Evolutionary conservation across 495 filamentous ascomycete genomes (phyloP).

Genomic region (Beverwykella pulmonaria): DNA sequence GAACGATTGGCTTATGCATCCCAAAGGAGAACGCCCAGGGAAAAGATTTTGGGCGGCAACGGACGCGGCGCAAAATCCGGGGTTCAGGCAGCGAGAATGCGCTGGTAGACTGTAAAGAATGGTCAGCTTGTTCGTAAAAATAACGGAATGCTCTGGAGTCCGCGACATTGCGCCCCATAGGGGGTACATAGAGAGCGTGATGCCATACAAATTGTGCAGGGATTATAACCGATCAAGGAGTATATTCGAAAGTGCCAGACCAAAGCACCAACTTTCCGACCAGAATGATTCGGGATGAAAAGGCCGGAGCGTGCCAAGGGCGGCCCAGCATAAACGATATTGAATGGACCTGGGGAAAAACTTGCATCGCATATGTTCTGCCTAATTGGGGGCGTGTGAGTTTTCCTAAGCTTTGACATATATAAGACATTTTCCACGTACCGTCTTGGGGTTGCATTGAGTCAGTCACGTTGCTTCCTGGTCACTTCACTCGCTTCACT

Average conservation of each 20-base stretch:
- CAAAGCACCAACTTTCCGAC: conserved; percentile 20
- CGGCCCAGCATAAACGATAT: conserved; percentile 36
- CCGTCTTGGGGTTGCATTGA: conserved; percentile 12
- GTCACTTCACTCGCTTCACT: conserved; percentile 8
- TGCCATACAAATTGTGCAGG: conserved; percentile 35
- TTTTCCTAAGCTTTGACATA: conserved; percentile 23
- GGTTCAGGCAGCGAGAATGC: conserved; percentile 18
- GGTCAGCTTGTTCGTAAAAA: conserved; percentile 31
- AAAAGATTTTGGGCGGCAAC: conserved; percentile 30
- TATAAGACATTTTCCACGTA: conserved; percentile 39
- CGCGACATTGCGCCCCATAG: conserved; percentile 28
- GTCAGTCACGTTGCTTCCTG: conserved; percentile 28
- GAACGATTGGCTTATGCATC: not conserved
- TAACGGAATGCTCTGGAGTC: conserved; percentile 28
- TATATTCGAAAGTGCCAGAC: conserved; percentile 38
- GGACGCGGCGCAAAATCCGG: conserved; percentile 17
- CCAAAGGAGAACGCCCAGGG: not conserved
- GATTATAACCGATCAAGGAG: conserved; percentile 34
- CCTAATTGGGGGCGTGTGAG: conserved; percentile 32
- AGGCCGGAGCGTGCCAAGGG: conserved; percentile 37
- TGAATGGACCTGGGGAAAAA: conserved; percentile 35
- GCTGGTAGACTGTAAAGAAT: conserved; percentile 18
- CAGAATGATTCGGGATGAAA: conserved; percentile 38
- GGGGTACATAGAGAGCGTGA: conserved; percentile 28
- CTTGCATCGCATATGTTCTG: conserved; percentile 38